phyloP scores from a whole-genome alignment of 1,284 basidiomycete species.

The Pterulicium gracile region DNA sequence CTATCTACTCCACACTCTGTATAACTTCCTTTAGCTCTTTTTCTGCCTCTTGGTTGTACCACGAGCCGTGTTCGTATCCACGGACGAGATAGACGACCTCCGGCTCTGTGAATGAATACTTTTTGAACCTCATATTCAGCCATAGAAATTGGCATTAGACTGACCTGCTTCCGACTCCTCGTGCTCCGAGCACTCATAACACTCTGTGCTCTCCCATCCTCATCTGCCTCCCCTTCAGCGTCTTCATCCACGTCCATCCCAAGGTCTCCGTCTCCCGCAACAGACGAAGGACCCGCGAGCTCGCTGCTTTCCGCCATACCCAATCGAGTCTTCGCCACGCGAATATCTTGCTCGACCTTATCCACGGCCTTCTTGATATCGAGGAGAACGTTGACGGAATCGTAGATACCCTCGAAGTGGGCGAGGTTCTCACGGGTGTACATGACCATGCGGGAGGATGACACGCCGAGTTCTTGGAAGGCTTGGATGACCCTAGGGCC shows the following conservation, averaged over 20 bases:
- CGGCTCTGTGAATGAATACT: constrained; percentile 35
- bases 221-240: constrained; percentile 23
- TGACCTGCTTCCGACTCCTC: constrained; percentile 47
- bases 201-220: constrained; percentile 52
- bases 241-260: constrained; percentile 23
- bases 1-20: too few species aligned
- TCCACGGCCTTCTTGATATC: constrained; percentile 87
- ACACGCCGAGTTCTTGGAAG: constrained; percentile 67
- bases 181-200: constrained; percentile 50
- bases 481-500: constrained; percentile 64
- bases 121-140: too few species aligned
- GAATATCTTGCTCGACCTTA: constrained; percentile 75
- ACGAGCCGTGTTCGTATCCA: constrained; percentile 45
- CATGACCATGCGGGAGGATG: constrained; percentile 76
- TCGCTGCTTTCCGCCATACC: constrained; percentile 40
- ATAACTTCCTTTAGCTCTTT: constrained; percentile 29
- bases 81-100: constrained; percentile 55
- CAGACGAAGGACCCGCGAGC: constrained; percentile 19
- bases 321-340: constrained; percentile 55
- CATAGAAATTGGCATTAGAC: too few species aligned
- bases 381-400: constrained; percentile 60
- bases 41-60: constrained; percentile 49
- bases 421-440: constrained; percentile 75
- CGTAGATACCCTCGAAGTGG: constrained; percentile 63
- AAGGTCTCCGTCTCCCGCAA: constrained; percentile 13